Base-by-base conservation (phyloP, 352 stramenopile species). In the Pythium aristosporum region DNA sequence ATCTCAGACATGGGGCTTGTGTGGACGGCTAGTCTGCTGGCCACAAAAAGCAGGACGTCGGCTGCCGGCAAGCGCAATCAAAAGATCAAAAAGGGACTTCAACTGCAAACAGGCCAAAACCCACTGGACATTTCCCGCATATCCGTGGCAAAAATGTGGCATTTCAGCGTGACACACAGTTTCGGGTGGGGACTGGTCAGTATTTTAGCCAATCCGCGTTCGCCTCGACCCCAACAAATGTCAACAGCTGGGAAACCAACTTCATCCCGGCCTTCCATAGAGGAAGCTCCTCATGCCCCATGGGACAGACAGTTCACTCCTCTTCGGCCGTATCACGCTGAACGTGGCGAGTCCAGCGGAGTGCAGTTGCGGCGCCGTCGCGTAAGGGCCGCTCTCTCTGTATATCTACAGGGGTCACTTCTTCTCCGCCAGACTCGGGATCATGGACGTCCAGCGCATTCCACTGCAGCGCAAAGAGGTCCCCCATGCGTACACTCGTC, bases 381-480 rank as follows among this genome's bases (percentile, higher is more conserved):
- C 34, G 34, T 39, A 39, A 39, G 34, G 32, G 32, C 32, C 32
- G 8, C 34, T 39, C 34, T 39, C 18, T 46, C 39, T 21, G 5
- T 6, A n/a, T 46, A 7, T 20, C 25, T 30, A 30, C 25, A 30
- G 25, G 25, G 15, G 5, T 46, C 39, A 46, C 39, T 46, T 46
- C 15, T 20, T 6, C 2, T 20, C 39, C 39, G 18, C 39, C 39
- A 16, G 3, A 10, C 7, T 46, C 7, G 13, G 39, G 13, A 46
- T n/a, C 13, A 20, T 21, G 39, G 39, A 46, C 13, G 39, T 46
- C 18, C 39, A 46, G 18, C 56, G 60, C 28, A 56, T 67, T 34
- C 50, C 60, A 23, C 43, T 67, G 10, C 28, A 61, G 32, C 60
- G 60, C 30, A 20, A 56, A 36, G 32, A 32, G 15, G 54, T 67